Evolutionary conservation across 1,284 basidiomycete species (phyloP), one percentile per base, ranked within the genome.

Genomic region (Melampsora medusae): DNA sequence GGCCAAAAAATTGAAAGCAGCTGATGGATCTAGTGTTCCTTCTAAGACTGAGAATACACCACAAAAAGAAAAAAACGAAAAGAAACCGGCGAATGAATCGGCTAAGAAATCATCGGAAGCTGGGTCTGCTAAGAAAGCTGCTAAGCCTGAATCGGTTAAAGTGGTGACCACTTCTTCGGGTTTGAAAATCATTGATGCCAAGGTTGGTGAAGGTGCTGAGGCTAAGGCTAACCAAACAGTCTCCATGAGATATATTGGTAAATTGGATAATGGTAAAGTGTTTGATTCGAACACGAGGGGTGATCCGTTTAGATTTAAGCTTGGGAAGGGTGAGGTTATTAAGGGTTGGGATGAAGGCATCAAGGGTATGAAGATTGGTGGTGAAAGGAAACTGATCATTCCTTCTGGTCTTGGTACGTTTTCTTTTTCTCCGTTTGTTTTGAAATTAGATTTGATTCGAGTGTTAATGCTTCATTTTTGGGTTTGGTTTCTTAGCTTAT

Each of bases 271-370:
- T 49, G 72, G 72, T 6, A 75, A 67, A 28, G 66, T 68, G 16
- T 75, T 75, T 25, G 72, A 75, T 35, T 67, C 65, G 4, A 75
- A 75, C 46, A 75, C 72, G 12, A 67, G 56, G 25, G 72, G 72
- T 53, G 46, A 67, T 12, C 56, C 65, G 5, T 75, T 75, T 49
- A 60, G 38, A 64, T 75, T 75, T 33, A 67, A 60, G 14, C 66
- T 75, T 46, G 72, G 72, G 16, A 56, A 49, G 12, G 72, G 72
- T 46, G 72, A 75, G 62, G 72, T 75, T 31, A 75, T 75, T 56
- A 68, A 75, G 35, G 72, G 72, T 46, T 75, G 72, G 72, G 72
- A 75, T 28, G 72, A 75, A 50, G 72, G 72, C 62, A 61, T 75
- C 33, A 75, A 75, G 53, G 72, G 72, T 7, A 75, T 75, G 72